phyloP scores from a whole-genome alignment of 2,329 filamentous ascomycete genomes.

The Lecanicillium sp. region DNA sequence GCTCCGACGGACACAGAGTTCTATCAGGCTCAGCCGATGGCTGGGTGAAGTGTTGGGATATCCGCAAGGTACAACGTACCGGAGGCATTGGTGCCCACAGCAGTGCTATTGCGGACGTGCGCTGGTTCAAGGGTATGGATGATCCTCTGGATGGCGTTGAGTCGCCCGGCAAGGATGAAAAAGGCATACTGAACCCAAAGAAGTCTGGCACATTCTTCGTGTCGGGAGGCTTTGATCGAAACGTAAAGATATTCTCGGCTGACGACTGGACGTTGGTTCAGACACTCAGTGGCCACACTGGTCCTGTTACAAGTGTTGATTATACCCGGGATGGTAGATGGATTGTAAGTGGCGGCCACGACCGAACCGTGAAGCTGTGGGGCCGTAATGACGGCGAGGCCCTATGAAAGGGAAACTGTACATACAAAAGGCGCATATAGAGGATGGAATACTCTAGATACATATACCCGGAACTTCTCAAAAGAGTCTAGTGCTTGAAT shows the following conservation, averaged over 20 bases:
- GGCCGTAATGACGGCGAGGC: slow-evolving; percentile 67
- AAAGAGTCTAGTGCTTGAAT: too few species aligned
- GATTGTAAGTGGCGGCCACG: slow-evolving; percentile 92
- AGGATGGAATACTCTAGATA: not conserved
- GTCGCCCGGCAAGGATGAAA: slow-evolving; percentile 49
- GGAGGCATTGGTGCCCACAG: slow-evolving; percentile 86
- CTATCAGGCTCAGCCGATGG: slow-evolving; percentile 89
- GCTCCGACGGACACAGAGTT: slow-evolving; percentile 81
- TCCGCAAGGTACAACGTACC: slow-evolving; percentile 75
- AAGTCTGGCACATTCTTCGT: slow-evolving; percentile 90
- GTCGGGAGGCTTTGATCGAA: slow-evolving; percentile 85
- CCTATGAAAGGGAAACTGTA: slow-evolving; percentile 22
- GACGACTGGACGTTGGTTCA: slow-evolving; percentile 93
- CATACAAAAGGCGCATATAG: not conserved
- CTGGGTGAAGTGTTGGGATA: slow-evolving; percentile 97
- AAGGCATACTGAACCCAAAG: slow-evolving; percentile 62
- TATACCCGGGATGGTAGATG: slow-evolving; percentile 77
- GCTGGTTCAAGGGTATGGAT: slow-evolving; percentile 88
- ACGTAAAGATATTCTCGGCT: slow-evolving; percentile 90
- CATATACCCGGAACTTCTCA: not conserved
- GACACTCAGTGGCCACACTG: slow-evolving; percentile 80
- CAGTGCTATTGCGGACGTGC: slow-evolving; percentile 82
- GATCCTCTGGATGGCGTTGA: slow-evolving; percentile 56
- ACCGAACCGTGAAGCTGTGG: slow-evolving; percentile 95
- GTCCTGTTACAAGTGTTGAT: slow-evolving; percentile 85